phyloP scores from a whole-genome alignment of 495 filamentous ascomycete genomes.

The Parachaetomium inaequale region DNA sequence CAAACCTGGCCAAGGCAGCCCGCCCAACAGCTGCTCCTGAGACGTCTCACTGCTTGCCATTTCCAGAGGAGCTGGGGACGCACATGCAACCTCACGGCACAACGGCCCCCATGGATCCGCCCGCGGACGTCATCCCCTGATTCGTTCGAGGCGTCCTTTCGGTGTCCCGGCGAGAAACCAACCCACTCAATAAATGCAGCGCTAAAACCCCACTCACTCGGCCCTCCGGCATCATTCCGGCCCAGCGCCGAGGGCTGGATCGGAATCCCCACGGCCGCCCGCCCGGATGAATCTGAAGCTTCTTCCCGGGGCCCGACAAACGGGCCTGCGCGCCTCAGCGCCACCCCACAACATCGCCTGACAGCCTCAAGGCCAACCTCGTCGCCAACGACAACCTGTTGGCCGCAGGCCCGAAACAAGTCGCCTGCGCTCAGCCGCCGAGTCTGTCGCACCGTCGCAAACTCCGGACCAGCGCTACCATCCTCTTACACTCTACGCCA shows the following conservation, averaged over 20 bases:
- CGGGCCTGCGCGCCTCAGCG: background rate
- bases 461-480: background rate
- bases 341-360: background rate
- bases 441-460: background rate
- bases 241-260: background rate
- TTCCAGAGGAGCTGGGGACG: background rate
- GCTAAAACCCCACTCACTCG: background rate
- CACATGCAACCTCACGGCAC: slow-evolving; percentile 2
- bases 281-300: background rate
- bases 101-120: slow-evolving; percentile 1
- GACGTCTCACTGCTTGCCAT: slow-evolving; percentile 1
- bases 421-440: background rate
- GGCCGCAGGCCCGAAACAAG: background rate
- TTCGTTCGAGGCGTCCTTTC: background rate
- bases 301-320: background rate
- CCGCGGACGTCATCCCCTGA: background rate
- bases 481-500: background rate
- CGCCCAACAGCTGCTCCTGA: background rate
- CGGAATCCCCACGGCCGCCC: background rate
- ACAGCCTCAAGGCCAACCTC: background rate
- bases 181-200: background rate
- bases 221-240: background rate
- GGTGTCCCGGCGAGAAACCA: background rate
- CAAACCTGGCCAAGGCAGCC: background rate
- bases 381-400: background rate